A percentile compares a stretch with the other conserved stretches of the same genome.
Conservation (phyloP, 208 protist genomes). For the Trypanosoma conorhini region DNA sequence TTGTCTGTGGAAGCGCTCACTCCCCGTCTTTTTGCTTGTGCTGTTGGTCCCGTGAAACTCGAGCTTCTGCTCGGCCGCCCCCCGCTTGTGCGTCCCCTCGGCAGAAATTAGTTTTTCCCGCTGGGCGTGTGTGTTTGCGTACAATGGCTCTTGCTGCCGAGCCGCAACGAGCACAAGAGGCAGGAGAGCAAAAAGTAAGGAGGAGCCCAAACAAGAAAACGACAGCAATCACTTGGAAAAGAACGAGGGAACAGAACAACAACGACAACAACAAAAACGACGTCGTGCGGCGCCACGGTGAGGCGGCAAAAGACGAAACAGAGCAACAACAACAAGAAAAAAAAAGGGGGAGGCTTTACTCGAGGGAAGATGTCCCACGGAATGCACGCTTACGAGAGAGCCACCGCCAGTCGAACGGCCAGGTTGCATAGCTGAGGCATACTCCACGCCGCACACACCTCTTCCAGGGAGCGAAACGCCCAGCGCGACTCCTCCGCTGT, state of each 20-base stretch:
- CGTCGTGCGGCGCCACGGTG: neutral
- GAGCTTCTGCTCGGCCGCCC: too few species aligned
- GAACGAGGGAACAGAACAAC: neutral
- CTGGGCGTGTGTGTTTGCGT: neutral
- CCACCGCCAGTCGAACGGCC: constrained; percentile 45
- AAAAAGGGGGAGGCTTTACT: too few species aligned
- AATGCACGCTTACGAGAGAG: neutral
- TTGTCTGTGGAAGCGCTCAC: too few species aligned
- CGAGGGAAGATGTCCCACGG: neutral
- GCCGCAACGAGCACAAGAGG: neutral
- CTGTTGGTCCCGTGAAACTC: too few species aligned
- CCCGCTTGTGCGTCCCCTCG: too few species aligned
- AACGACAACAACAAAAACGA: neutral
- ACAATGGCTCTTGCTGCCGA: neutral
- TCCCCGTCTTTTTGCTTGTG: too few species aligned
- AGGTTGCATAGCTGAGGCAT: constrained; percentile 65
- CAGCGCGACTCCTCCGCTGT: constrained; percentile 30
- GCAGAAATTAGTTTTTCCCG: too few species aligned
- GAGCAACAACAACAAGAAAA: constrained; percentile 4
- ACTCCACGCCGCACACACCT: constrained; percentile 54
- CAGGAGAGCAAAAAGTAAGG: neutral
- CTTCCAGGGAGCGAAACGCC: constrained; percentile 53
- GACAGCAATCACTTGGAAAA: neutral
- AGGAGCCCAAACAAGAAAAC: neutral
- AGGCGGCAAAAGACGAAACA: neutral